These are phyloP conservation scores for Prunus fruticosa DNA, from an alignment of 306 rosid genomes.

Conservation along the genomic window DNA sequence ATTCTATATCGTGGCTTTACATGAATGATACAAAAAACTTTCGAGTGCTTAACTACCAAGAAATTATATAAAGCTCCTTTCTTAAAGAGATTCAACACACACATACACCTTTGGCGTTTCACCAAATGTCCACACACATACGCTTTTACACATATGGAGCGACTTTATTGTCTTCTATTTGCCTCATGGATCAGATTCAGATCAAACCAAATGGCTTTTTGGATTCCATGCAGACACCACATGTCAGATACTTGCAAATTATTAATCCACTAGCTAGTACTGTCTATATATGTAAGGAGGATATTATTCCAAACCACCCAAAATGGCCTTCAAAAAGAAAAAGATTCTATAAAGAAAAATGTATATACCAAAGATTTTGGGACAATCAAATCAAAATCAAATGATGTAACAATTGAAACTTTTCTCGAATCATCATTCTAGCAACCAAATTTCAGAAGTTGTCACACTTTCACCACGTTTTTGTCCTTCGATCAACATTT, in stretches of 20 bases:
- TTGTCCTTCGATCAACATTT: no score
- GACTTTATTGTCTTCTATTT: slow-evolving; percentile 5
- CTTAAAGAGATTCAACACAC: background rate
- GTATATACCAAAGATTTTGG: background rate
- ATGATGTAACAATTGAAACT: background rate
- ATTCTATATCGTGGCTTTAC: slow-evolving; percentile 20
- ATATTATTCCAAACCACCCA: background rate
- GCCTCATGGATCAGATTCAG: slow-evolving; percentile 35
- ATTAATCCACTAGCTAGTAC: slow-evolving; percentile 1
- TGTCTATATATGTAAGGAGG: background rate
- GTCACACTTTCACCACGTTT: no score
- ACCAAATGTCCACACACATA: background rate
- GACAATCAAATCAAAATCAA: background rate
- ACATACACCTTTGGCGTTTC: slow-evolving; percentile 10
- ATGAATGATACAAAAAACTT: slow-evolving; percentile 25
- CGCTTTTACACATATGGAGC: slow-evolving; percentile 10
- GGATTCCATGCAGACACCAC: slow-evolving; percentile 21
- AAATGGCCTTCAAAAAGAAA: background rate
- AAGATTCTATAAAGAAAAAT: background rate
- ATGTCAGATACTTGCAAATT: slow-evolving; percentile 6
- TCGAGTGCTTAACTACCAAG: slow-evolving; percentile 60
- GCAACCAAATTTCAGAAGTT: no score
- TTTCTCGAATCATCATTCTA: no score
- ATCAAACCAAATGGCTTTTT: slow-evolving; percentile 30
- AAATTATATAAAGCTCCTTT: slow-evolving; percentile 28